Evolutionary conservation across 2,329 filamentous ascomycete genomes (phyloP).

Genomic region (Aspergillus caelatus): DNA sequence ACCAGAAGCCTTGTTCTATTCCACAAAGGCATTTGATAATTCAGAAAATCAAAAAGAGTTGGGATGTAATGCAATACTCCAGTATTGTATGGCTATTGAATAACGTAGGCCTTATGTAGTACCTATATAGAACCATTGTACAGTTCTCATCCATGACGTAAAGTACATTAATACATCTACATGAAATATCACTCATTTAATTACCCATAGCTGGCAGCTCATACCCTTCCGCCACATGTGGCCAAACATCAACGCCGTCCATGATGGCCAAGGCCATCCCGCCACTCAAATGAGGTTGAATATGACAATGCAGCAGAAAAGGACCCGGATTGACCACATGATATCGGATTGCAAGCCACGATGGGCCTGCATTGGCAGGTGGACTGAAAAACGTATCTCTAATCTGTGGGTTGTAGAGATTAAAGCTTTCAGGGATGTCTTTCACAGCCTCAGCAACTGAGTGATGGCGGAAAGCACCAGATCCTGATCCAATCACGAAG

Average conservation of each 20-base stretch:
- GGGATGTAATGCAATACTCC: too few relatives aligned
- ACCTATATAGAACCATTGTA: background rate
- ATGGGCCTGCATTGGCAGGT: slow-evolving; percentile 29
- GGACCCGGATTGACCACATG: slow-evolving; percentile 52
- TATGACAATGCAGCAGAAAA: slow-evolving; percentile 57
- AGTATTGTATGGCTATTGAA: too few relatives aligned
- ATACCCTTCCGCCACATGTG: slow-evolving; percentile 29
- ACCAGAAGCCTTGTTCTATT: background rate
- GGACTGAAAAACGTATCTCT: slow-evolving; percentile 54
- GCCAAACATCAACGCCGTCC: slow-evolving; percentile 54
- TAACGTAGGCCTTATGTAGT: too few relatives aligned
- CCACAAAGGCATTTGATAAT: too few relatives aligned
- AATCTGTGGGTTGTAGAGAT: slow-evolving; percentile 58
- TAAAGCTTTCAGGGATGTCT: slow-evolving; percentile 56
- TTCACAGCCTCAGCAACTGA: slow-evolving; percentile 58
- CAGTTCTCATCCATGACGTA: background rate
- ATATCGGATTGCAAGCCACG: slow-evolving; percentile 52
- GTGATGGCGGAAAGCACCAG: slow-evolving; percentile 54
- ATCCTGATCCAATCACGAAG: slow-evolving; percentile 59
- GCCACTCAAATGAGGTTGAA: slow-evolving; percentile 53
- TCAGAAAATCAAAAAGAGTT: too few relatives aligned
- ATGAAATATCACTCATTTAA: background rate
- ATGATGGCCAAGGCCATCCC: slow-evolving; percentile 55
- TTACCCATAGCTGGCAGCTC: background rate
- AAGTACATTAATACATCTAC: background rate